Evolutionary conservation across 495 filamentous ascomycete species (phyloP).

Genomic region (Trichoderma reesei): DNA sequence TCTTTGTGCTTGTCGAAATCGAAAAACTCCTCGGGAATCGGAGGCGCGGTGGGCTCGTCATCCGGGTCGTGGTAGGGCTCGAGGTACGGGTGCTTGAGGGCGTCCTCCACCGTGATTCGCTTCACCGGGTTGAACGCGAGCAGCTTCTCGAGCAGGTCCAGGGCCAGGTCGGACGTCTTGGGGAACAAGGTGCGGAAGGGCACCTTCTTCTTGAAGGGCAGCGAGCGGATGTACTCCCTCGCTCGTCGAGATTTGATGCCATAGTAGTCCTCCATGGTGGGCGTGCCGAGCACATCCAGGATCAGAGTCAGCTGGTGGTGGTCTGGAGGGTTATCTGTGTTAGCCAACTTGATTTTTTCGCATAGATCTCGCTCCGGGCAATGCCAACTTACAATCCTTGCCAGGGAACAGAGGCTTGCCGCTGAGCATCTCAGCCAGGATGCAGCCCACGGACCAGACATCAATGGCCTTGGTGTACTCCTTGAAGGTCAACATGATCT

Average conservation of each 20-base stretch:
- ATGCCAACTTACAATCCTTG: conserved; percentile 76
- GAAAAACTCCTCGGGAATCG: conserved; percentile 98
- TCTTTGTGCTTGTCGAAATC: conserved; percentile 99
- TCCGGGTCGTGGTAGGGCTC: conserved; percentile 99
- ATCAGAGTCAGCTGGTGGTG: conserved; percentile 98
- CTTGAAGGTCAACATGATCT: conserved; percentile 99
- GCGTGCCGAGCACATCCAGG: conserved; percentile 93
- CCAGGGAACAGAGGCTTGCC: conserved; percentile 98
- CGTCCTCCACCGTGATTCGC: conserved; percentile 95
- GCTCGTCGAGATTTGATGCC: conserved; percentile 98
- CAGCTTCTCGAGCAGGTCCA: conserved; percentile 90
- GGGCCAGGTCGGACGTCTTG: conserved; percentile 85
- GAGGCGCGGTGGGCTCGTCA: conserved; percentile 92
- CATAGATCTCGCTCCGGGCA: neutral
- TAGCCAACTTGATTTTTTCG: neutral
- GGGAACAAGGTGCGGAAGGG: conserved; percentile 96
- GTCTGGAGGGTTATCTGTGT: conserved; percentile 44
- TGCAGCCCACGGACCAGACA: conserved; percentile 98
- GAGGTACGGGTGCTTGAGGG: conserved; percentile 92
- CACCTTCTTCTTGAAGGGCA: conserved; percentile 99
- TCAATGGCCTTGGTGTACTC: conserved; percentile 99
- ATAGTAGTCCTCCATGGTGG: conserved; percentile 99
- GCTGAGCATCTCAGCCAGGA: conserved; percentile 98
- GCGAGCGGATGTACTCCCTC: conserved; percentile 95
- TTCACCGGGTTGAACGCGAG: conserved; percentile 98